Base-by-base conservation (phyloP, 225 moss, liverwort and hornwort genomes). In the Pleurozium schreberi region DNA sequence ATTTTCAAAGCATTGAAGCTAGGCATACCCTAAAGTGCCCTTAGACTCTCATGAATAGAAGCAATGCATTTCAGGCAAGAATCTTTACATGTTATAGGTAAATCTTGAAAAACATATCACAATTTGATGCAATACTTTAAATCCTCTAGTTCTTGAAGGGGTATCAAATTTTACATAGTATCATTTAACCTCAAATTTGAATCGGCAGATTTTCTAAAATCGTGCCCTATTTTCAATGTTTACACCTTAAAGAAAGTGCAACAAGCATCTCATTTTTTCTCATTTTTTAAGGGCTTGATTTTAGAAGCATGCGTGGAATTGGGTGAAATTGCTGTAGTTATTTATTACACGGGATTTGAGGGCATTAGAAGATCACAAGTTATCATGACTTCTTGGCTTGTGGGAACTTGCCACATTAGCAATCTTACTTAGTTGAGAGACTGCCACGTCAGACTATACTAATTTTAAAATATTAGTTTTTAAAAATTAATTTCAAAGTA, bases 1-100 rank as follows among this genome's bases (percentile, higher is more conserved):
- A n/a, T n/a, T n/a, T n/a, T n/a, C n/a, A n/a, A n/a, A n/a, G n/a
- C n/a, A n/a, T n/a, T n/a, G n/a, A n/a, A n/a, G n/a, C n/a, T n/a
- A 18, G 10, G 6, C 3, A 28, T 18, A 10, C 3, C 0, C 3
- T 0, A 15, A 71, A 28, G 6, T 0, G 0, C 28, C 18, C 5
- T 3, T 73, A 18, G 6, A 73, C 5, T 73, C 10, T 73, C 4
- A 6, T 28, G 6, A 73, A 73, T 45, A 45, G 10, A 45, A 73
- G 4, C 10, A 28, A 47, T 18, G 47, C 2, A 47, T 31, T 45
- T 26, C 2, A 73, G 6, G 18, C 30, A 28, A 45, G 2, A 45
- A 45, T 45, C 17, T 73, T 28, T 73, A 28, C 0, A 73, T 0
- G 17, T 17, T 1, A 1, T 1, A 43, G 0, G 10, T 43, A 1